A percentile compares a stretch with the other conserved stretches of the same genome.
Conservation (phyloP, 805 yeast species). For the Alloascoidea africana region DNA sequence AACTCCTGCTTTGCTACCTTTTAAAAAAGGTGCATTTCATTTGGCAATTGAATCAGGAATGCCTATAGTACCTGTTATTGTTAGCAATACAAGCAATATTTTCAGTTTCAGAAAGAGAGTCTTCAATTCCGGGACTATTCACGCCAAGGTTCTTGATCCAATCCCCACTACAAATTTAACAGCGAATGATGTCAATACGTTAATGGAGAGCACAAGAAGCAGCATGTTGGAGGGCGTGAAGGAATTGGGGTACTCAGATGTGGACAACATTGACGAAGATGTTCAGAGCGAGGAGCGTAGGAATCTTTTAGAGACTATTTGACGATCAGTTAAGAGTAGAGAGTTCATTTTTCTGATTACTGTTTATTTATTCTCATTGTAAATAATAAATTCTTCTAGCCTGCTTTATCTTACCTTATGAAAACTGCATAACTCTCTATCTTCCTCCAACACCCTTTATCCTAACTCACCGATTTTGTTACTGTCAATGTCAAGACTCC, state of each 20-base stretch:
- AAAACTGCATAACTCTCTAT: too few relatives aligned
- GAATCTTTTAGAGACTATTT: too few relatives aligned
- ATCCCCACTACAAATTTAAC: constrained; percentile 55
- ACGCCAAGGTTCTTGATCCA: constrained; percentile 70
- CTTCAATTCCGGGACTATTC: constrained; percentile 65
- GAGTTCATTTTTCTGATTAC: too few relatives aligned
- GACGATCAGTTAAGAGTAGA: too few relatives aligned
- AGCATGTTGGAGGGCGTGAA: constrained; percentile 30
- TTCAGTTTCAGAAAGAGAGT: constrained; percentile 42
- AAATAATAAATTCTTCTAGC: too few relatives aligned
- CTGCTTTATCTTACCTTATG: too few relatives aligned
- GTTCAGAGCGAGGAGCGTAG: too few relatives aligned
- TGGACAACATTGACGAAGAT: too few relatives aligned
- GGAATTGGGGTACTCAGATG: neutral
- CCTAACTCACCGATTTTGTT: too few relatives aligned
- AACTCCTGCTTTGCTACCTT: constrained; percentile 60
- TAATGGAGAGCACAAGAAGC: constrained; percentile 39
- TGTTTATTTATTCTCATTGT: too few relatives aligned
- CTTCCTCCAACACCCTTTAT: too few relatives aligned
- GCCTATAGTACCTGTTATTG: constrained; percentile 81
- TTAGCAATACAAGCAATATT: constrained; percentile 69
- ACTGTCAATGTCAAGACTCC: too few relatives aligned
- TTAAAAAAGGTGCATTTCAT: constrained; percentile 97
- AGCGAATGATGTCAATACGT: constrained; percentile 51
- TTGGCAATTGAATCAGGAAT: constrained; percentile 85